These are phyloP conservation scores for Zygoascus ofunaensis DNA, from an alignment of 805 yeast genomes.

Conservation along the genomic window DNA sequence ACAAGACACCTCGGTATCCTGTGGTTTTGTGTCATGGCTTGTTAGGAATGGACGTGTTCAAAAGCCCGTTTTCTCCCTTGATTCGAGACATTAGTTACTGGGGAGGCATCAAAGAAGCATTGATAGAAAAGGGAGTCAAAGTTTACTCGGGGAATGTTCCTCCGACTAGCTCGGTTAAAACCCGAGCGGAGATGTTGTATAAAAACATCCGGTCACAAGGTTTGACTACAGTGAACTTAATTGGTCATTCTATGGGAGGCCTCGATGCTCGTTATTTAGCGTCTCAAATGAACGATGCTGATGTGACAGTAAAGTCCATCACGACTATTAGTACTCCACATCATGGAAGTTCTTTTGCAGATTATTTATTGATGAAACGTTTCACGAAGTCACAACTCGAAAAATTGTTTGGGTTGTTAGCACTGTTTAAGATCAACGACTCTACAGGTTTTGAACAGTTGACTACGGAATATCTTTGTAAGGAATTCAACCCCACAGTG, in stretches of 20 bases:
- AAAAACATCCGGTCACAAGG: constrained; percentile 35
- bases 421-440: constrained; percentile 20
- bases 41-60: constrained; percentile 62
- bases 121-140: constrained; percentile 53
- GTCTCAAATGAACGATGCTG: constrained; percentile 38
- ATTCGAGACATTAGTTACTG: constrained; percentile 55
- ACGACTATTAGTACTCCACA: constrained; percentile 89
- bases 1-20: constrained; percentile 57
- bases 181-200: constrained; percentile 53
- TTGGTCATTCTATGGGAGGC: constrained; percentile 95
- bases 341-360: constrained; percentile 77
- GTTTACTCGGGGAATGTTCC: constrained; percentile 74
- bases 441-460: constrained; percentile 49
- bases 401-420: constrained; percentile 12
- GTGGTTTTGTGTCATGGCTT: constrained; percentile 81
- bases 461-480: constrained; percentile 43
- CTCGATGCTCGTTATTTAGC: constrained; percentile 73
- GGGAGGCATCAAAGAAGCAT: constrained; percentile 63
- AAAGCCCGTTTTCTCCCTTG: constrained; percentile 31
- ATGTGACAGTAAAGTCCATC: constrained; percentile 56
- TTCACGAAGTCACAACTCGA: background rate
- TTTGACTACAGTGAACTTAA: constrained; percentile 47
- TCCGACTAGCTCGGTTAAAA: constrained; percentile 66
- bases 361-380: constrained; percentile 38
- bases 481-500: constrained; percentile 44